Evolutionary conservation across 108 stramenopile genomes (phyloP).

Genomic region (Conticribra guillardii): DNA sequence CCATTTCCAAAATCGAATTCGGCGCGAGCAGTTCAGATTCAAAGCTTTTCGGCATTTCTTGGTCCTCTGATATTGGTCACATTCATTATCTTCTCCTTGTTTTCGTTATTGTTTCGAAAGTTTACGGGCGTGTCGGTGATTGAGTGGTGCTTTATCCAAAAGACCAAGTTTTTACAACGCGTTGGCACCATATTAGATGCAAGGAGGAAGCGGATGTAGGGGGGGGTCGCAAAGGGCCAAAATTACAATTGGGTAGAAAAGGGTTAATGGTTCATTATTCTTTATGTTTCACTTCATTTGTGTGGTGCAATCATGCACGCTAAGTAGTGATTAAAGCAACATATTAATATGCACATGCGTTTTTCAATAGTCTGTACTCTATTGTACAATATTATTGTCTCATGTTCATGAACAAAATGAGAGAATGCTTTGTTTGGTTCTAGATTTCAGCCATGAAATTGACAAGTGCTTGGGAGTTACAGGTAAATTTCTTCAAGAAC

Average conservation of each 20-base stretch:
- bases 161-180: not conserved
- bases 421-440: too few relatives aligned
- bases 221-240: not conserved
- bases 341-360: too few relatives aligned
- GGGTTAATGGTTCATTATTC: too few relatives aligned
- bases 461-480: too few relatives aligned
- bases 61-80: constrained; percentile 51
- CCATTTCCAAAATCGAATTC: constrained; percentile 82
- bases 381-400: too few relatives aligned
- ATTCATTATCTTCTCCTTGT: constrained; percentile 55
- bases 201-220: not conserved
- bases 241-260: not conserved
- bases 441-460: too few relatives aligned
- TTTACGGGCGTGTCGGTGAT: constrained; percentile 59
- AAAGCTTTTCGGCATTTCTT: constrained; percentile 59
- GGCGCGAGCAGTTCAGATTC: constrained; percentile 64
- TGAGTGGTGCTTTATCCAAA: constrained; percentile 47
- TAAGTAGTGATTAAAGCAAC: too few relatives aligned
- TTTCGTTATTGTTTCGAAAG: constrained; percentile 51
- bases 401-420: too few relatives aligned
- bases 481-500: too few relatives aligned
- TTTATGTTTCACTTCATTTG: too few relatives aligned
- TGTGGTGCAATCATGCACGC: too few relatives aligned
- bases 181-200: not conserved
- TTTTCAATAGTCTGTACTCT: too few relatives aligned